Base-by-base conservation (phyloP, 179 eudicot genomes). In the Drosera spatulata region DNA sequence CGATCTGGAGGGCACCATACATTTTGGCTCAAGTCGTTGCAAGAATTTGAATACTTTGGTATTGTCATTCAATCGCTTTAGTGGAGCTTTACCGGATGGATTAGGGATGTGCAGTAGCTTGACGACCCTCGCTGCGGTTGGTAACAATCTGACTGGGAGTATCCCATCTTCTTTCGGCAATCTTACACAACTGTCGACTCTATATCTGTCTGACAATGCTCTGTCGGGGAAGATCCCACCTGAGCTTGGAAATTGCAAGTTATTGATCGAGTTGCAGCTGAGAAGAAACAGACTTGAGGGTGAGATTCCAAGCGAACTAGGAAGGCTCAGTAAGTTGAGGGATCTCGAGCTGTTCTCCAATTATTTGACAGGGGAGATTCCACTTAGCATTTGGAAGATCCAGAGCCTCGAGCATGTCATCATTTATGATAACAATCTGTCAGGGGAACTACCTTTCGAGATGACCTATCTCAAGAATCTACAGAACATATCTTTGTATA, bases 241-340 rank as follows among this genome's bases (percentile, higher is more conserved):
- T 3, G 88, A 88, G 69, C 89, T 91, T 57, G 96, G 98, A 10
- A 80, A 79, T 5, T 85, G 95, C 67, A 63, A 58, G 59, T 67
- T 79, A 7, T 68, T 91, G 69, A 62, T 50, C 14, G 73, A 62
- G 58, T 65, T 88, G 73, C 65, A 58, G 57, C 55, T 88, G 13
- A 67, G 65, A 50, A 73, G 41, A n/a, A 88, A 86, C 76, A 75
- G 67, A 56, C 73, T 88, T 6, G 81, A 77, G 66, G 91, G 95
- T 59, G 77, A 64, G 41, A 75, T 88, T 55, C 96, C 95, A 2
- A 70, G 71, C 8, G 86, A 85, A 65, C 56, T 88, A 40, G 90
- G 83, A 65, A 64, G 9, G 70, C 69, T 85, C 12, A 73, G 66
- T 47, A 22, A 50, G 33, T 60, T 88, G 73, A 50, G 39, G 41